Base-by-base conservation (phyloP, 2,329 filamentous ascomycete species). In the Hymenoscyphus infarciens region DNA sequence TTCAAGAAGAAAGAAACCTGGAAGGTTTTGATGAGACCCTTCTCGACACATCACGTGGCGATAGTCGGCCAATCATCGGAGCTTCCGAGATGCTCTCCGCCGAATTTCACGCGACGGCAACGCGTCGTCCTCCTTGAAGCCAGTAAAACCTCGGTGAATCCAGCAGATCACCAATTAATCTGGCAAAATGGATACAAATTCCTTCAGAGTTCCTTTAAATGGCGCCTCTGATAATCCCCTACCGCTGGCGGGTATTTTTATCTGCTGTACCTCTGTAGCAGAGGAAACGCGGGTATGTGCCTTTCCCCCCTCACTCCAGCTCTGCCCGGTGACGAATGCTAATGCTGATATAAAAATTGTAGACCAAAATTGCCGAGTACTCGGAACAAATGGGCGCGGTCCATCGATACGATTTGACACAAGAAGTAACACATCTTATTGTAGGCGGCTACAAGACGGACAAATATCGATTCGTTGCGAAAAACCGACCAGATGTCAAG, bases 401-500 rank as follows among this genome's bases (percentile, higher is more conserved):
- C 64, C 90, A 96, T 81, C 92, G 90, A 71, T 89, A 92, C 75
- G 93, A 99, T 75, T 85, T 99, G 54, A 98, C 93, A n/a, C 91
- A 90, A 62, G 92, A 97, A 75, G 92, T 96, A 56, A 98, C 95
- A 5, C 95, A 99, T 78, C 86, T 99, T 56, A 84, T 99, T 66
- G 91, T 97, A 65, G 95, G 93, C 74, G 88, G 90, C 71, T 90
- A 92, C 71, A 86, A 94, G 74, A 98, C 94, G 0, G 86, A 90
- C 57, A 99, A 99, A 76, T 99, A 99, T 77, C 89, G 88, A 75
- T 97, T 96, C 80, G 94, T 98, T 72, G 95, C 94, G 60, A 91
- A 88, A 73, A 90, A 94, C 74, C 85, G 95, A 59, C 87, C 89
- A 56, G 95, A 99, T 72, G 88, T 99, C 72, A 87, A 86, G 73